These are phyloP conservation scores for Colletotrichum filicis DNA, from an alignment of 2,329 filamentous ascomycete genomes.

Conservation along the genomic window DNA sequence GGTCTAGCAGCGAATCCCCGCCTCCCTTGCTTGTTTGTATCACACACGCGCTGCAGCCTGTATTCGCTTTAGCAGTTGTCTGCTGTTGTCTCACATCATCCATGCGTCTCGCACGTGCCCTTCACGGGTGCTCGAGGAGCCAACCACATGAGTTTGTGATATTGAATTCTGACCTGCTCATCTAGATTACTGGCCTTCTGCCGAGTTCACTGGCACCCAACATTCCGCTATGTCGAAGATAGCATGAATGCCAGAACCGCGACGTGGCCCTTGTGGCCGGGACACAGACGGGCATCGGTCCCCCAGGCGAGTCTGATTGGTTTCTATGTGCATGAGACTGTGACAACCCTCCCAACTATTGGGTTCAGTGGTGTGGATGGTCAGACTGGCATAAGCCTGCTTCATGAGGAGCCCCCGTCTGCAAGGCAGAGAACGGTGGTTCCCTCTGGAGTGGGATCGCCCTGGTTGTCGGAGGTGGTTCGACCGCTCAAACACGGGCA, in stretches of 20 bases:
- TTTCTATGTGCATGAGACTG: conserved; percentile 30
- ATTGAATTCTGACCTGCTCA: conserved; percentile 12
- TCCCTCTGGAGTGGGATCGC: conserved; percentile 25
- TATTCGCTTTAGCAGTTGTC: background rate
- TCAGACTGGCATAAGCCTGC: conserved; percentile 26
- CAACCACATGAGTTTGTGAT: conserved; percentile 18
- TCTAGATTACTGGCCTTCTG: conserved; percentile 7
- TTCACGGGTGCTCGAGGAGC: background rate
- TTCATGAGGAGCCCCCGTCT: background rate
- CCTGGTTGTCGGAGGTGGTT: conserved; percentile 13
- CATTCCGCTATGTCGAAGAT: background rate
- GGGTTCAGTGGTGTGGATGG: background rate
- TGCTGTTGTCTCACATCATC: conserved; percentile 31
- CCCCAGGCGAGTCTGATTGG: conserved; percentile 5
- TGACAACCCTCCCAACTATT: conserved; percentile 5
- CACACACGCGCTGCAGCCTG: background rate
- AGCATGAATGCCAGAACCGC: conserved; percentile 8
- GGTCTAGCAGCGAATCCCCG: conserved; percentile 1
- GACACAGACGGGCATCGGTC: background rate
- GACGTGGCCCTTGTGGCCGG: conserved; percentile 19
- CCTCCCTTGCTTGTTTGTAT: background rate
- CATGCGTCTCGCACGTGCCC: conserved; percentile 26
- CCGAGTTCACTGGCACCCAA: background rate
- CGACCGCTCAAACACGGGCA: conserved; percentile 1
- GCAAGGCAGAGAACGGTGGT: conserved; percentile 16